Evolutionary conservation across 1,284 basidiomycete genomes (phyloP).

Genomic region (Trichosporon coremiiforme): DNA sequence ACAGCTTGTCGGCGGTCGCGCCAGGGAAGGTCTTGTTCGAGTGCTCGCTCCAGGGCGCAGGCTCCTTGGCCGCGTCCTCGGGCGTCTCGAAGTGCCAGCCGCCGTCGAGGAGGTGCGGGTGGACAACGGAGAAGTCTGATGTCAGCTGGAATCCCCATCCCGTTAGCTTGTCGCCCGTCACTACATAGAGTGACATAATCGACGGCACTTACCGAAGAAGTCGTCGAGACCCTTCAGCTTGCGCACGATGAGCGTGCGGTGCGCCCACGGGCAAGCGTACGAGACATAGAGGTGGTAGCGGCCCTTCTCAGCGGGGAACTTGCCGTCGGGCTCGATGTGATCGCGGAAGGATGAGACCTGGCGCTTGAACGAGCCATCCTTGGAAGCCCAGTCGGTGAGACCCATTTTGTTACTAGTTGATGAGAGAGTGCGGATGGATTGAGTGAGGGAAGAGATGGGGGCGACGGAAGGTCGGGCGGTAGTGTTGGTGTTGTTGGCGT

Average conservation of each 20-base stretch:
- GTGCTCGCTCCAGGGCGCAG: constrained; percentile 43
- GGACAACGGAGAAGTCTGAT: constrained; percentile 75
- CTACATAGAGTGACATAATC: not conserved
- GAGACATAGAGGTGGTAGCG: constrained; percentile 89
- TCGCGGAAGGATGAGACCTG: constrained; percentile 72
- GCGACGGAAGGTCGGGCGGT: not conserved
- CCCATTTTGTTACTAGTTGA: constrained; percentile 49
- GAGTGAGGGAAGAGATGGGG: not conserved
- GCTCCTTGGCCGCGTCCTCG: constrained; percentile 35
- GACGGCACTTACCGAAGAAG: constrained; percentile 66
- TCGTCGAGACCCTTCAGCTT: constrained; percentile 89
- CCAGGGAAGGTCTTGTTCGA: constrained; percentile 66
- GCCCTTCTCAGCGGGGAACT: constrained; percentile 78
- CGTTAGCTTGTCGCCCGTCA: not conserved
- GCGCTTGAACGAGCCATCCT: constrained; percentile 82
- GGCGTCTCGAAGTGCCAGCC: constrained; percentile 83
- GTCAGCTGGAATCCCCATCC: not conserved
- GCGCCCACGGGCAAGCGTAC: constrained; percentile 86
- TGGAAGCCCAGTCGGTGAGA: constrained; percentile 65
- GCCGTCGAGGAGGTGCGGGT: constrained; percentile 76
- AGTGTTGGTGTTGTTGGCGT: not conserved
- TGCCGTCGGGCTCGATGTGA: constrained; percentile 68
- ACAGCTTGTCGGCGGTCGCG: constrained; percentile 71
- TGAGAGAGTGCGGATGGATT: constrained; percentile 18
- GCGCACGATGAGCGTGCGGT: constrained; percentile 82